Conservation (phyloP, 495 filamentous ascomycete species). For the Ascobolus immersus region DNA sequence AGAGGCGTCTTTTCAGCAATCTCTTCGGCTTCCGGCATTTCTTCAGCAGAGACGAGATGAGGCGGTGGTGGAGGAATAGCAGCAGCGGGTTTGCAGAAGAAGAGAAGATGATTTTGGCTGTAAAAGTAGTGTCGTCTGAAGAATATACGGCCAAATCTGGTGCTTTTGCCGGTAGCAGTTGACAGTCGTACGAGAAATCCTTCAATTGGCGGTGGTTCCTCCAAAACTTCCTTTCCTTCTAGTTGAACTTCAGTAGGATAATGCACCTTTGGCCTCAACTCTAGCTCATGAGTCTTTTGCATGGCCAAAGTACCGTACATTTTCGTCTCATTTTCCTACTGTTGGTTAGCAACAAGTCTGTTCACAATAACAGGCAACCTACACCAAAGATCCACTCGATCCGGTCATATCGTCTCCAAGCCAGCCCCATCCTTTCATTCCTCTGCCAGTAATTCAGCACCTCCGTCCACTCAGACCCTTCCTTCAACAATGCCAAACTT, state of each 20-base stretch:
- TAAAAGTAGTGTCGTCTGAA: conserved; percentile 48
- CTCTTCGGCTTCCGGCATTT: conserved; percentile 29
- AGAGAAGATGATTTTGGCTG: conserved; percentile 39
- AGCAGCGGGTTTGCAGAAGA: conserved; percentile 40
- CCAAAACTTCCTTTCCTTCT: conserved; percentile 18
- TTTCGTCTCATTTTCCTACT: conserved; percentile 31
- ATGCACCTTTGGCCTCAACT: conserved; percentile 43
- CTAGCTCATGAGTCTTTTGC: conserved; percentile 46
- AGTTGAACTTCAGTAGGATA: conserved; percentile 31
- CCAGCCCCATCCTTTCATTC: conserved; percentile 39
- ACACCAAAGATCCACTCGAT: conserved; percentile 48
- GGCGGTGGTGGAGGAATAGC: conserved; percentile 43
- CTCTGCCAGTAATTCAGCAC: conserved; percentile 35
- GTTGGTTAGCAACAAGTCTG: conserved; percentile 1
- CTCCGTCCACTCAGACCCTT: conserved; percentile 34
- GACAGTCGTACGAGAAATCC: conserved; percentile 49
- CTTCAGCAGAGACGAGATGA: conserved; percentile 20
- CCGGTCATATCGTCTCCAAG: conserved; percentile 53
- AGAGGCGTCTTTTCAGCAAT: conserved; percentile 33
- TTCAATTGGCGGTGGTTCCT: conserved; percentile 41
- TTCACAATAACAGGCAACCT: background rate
- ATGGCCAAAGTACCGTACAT: conserved; percentile 57
- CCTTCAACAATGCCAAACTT: conserved; percentile 34
- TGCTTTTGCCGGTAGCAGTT: conserved; percentile 33
- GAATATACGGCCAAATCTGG: conserved; percentile 37